Evolutionary conservation across 75 land plant genomes (phyloP), one percentile per base, ranked within the genome.

Genomic region (Azolla pinnata): DNA sequence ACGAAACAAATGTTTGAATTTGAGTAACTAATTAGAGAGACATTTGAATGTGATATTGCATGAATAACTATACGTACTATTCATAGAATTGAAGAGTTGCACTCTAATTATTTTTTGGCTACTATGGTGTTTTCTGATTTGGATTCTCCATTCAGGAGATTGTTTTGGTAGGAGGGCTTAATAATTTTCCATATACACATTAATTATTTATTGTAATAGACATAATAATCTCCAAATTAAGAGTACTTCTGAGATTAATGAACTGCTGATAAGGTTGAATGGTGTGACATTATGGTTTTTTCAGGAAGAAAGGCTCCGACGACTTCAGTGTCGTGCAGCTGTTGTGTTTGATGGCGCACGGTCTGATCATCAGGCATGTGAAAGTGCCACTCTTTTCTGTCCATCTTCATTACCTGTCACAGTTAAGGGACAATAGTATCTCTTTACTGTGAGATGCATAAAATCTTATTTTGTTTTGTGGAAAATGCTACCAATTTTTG

Each of bases 321-420:
- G 79, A 35, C 67, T 88, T 33, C 83, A 64, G 69, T 69, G 72
- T 55, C 80, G 88, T 10, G 72, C 72, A 62, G 70, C 74, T 35
- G 74, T 77, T 24, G 69, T 71, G 8, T 88, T 88, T 67, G 93
- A 88, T 65, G 64, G 76, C 10, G 64, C 81, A 0, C 66, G 70
- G 25, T 53, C 69, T 21, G 79, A 74, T 61, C 93, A 88, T 67
- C 88, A 84, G 81, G 88, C n/a, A n/a, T n/a, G n/a, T n/a, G n/a
- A n/a, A n/a, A n/a, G n/a, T n/a, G n/a, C n/a, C n/a, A n/a, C n/a
- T n/a, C n/a, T n/a, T n/a, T n/a, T n/a, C n/a, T n/a, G n/a, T n/a
- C n/a, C n/a, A n/a, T n/a, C n/a, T n/a, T n/a, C n/a, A n/a, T n/a
- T n/a, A n/a, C n/a, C n/a, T n/a, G n/a, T n/a, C n/a, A n/a, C n/a